Evolutionary conservation across 1,284 basidiomycete genomes (phyloP).

Genomic region (Tilletia caries): DNA sequence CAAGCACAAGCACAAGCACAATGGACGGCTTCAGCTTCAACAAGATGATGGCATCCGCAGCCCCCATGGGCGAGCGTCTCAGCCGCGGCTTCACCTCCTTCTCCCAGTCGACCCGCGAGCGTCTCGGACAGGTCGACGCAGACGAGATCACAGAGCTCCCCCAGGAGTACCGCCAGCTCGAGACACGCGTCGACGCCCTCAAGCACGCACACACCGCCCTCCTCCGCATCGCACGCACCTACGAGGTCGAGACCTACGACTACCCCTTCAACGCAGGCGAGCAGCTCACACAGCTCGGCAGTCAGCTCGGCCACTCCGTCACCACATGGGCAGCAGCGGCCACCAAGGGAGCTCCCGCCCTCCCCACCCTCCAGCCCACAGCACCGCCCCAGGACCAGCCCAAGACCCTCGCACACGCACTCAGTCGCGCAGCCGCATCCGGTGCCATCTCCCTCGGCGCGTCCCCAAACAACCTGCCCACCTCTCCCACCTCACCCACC

Average conservation of each 20-base stretch:
- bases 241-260: conserved; percentile 50
- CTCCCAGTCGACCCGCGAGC: conserved; percentile 61
- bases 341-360: conserved; percentile 66
- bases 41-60: conserved; percentile 7
- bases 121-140: conserved; percentile 78
- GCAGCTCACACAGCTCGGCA: conserved; percentile 58
- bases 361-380: conserved; percentile 67
- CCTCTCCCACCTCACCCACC: conserved; percentile 12
- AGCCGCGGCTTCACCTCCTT: conserved; percentile 5
- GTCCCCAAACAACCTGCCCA: conserved; percentile 34
- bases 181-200: conserved; percentile 88
- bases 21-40: conserved; percentile 14
- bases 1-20: not conserved
- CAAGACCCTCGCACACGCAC: conserved; percentile 92
- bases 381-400: conserved; percentile 54
- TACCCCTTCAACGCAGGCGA: conserved; percentile 57
- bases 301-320: conserved; percentile 68
- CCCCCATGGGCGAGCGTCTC: not conserved
- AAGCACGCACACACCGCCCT: conserved; percentile 69
- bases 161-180: conserved; percentile 90
- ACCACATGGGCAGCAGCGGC: conserved; percentile 84
- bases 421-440: conserved; percentile 73
- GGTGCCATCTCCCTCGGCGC: conserved; percentile 61
- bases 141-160: conserved; percentile 84
- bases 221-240: conserved; percentile 62